These are phyloP conservation scores for Fagopyrum esculentum DNA, from an alignment of 148 eudicot genomes.

Conservation along the genomic window DNA sequence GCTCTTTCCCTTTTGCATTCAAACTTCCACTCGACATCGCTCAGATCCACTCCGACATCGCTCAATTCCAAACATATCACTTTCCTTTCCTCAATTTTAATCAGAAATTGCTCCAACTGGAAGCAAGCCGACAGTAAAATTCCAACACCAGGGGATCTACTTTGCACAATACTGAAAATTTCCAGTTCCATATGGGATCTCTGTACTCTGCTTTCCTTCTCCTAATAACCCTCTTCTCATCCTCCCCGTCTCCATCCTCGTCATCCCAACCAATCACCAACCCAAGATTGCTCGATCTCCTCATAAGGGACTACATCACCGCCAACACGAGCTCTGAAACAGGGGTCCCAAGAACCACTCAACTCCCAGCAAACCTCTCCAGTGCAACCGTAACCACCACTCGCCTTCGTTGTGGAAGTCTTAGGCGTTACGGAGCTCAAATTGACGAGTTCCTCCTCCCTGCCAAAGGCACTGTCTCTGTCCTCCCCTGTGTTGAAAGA, in stretches of 20 bases:
- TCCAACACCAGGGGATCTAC: conserved; percentile 1
- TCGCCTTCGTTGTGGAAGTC: conserved; percentile 74
- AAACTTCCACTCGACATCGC: background rate
- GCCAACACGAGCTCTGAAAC: conserved; percentile 35
- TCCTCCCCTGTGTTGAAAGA: conserved; percentile 71
- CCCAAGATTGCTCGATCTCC: conserved; percentile 60
- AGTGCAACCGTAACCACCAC: conserved; percentile 43
- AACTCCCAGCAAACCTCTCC: conserved; percentile 61
- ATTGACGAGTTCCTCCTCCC: conserved; percentile 51
- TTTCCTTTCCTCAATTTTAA: background rate
- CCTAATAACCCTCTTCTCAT: conserved; percentile 22
- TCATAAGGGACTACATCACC: conserved; percentile 65
- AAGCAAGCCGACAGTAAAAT: conserved; percentile 6
- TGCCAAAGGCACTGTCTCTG: conserved; percentile 27
- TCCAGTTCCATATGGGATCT: conserved; percentile 43
- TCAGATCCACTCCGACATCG: too few species aligned
- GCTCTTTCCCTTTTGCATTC: conserved; percentile 3
- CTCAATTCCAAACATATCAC: conserved; percentile 1
- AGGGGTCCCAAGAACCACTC: conserved; percentile 38
- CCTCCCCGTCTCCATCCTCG: conserved; percentile 20
- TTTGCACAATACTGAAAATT: background rate
- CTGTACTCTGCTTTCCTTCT: conserved; percentile 26
- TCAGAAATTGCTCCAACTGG: background rate
- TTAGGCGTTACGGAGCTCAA: conserved; percentile 62
- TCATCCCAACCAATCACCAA: conserved; percentile 38